These are phyloP conservation scores for Mallotus nudiflorus DNA, from an alignment of 345 rosid genomes.

Conservation along the genomic window DNA sequence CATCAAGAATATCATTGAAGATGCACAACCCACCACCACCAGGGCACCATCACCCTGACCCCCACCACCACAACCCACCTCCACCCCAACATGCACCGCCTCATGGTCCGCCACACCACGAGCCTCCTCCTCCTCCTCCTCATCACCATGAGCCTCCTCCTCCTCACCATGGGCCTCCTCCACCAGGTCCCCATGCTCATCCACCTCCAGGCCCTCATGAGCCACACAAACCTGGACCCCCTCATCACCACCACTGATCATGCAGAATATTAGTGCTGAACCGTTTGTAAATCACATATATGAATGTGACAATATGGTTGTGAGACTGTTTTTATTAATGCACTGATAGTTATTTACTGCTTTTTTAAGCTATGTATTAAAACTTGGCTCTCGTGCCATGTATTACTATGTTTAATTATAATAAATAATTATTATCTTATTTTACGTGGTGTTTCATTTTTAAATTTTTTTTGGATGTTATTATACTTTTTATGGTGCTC, in stretches of 20 bases:
- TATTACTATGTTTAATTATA: no score
- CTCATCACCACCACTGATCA: constrained; percentile 9
- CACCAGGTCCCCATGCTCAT: constrained; percentile 26
- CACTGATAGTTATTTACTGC: no score
- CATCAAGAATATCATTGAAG: neutral
- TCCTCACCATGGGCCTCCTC: constrained; percentile 26
- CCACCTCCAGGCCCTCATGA: constrained; percentile 18
- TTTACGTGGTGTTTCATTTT: no score
- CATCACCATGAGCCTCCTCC: constrained; percentile 24
- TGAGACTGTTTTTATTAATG: no score
- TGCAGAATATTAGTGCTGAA: no score
- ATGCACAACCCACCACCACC: constrained; percentile 28
- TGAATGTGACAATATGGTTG: no score
- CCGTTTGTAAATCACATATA: no score
- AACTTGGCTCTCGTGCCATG: no score
- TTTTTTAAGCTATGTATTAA: no score
- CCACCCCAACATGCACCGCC: constrained; percentile 23
- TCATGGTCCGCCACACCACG: constrained; percentile 21
- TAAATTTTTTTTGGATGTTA: no score
- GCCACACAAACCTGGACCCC: constrained; percentile 12
- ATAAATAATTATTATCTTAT: no score
- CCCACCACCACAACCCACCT: constrained; percentile 1
- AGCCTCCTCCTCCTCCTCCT: constrained; percentile 21
- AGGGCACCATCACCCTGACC: neutral
- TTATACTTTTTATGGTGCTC: no score